Base-by-base conservation (phyloP, 352 stramenopile species). In the Paralagenidium karlingii region DNA sequence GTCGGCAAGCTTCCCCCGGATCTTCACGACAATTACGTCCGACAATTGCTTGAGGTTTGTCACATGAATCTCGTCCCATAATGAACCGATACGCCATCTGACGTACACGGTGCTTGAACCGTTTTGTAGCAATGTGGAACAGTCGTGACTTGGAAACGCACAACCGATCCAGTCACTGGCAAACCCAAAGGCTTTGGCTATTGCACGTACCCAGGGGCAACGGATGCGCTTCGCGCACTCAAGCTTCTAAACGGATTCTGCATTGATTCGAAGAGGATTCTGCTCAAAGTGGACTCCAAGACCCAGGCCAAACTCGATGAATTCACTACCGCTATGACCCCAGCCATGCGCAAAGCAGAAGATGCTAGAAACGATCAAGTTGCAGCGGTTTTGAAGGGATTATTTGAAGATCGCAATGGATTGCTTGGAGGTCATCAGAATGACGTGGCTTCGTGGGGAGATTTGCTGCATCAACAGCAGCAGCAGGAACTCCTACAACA, bases 11-110 rank as follows among this genome's bases (percentile, higher is more conserved):
- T 77, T n/a, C 63, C 63, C 9, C 49, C 51, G 10, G 60, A 73
- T 53, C 43, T 77, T 10, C 60, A 69, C 40, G 63, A 77, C 43
- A 62, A 52, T 25, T 62, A 70, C 55, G 57, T 77, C 34, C 63
- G 63, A 22, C 54, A 66, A 39, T 40, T 77, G n/a, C 60, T 77
- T 8, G 63, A 70, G 58, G 59, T 69, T 12, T 13, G 53, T 47
- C 29, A 9, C 26, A 26, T 13, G 20, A 16, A 25, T 25, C 11
- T 19, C 24, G 0, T 43, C 36, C 19, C 18, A 12, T 34, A 8
- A 38, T 15, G 27, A 11, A 33, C 5, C 12, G 12, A 13, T 8
- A 27, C 33, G 34, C 8, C 13, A 27, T 30, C 11, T 49, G 29
- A 25, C 31, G 24, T 27, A 21, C 43, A 8, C 12, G 20, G 19